Evolutionary conservation across 2,329 filamentous ascomycete species (phyloP), one percentile per base, ranked within the genome.

Genomic region (Thermomyces lanuginosus): DNA sequence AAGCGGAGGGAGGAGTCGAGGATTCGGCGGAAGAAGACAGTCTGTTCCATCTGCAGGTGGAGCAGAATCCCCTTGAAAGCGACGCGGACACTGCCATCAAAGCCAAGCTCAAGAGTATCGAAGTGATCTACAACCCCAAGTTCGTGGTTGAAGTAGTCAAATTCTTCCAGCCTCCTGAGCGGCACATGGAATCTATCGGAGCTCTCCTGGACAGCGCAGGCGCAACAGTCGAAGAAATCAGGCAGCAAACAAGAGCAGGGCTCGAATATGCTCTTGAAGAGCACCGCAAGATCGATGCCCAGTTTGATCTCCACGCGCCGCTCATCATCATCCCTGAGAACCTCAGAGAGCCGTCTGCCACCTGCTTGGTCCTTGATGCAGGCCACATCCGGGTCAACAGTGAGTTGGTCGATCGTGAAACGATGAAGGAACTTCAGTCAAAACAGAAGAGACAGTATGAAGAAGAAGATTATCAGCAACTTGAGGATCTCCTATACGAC

Each of bases 101-200:
- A 2, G 76, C 86, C 42, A 93, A 92, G 51, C 60, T 98, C 39
- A 93, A 91, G 51, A 89, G 84, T 22, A 75, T 98, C 39, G 91
- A 98, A 49, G 78, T 99, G 29, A 82, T 98, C 13, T 98, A 92
- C 68, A 99, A 98, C 42, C 89, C 91, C 1, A 80, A 76, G 37
- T 91, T 95, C 39, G 66, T 95, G 0, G 73, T 92, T 4, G 84
- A 89, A 25, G 72, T 95, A 20, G 81, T 76, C 28, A 82, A 83
- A 40, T 99, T 98, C 59, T 98, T 99, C 61, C 77, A 86, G 36
- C 89, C 89, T 1, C 91, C 89, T 0, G 84, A 93, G 49, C 69
- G 84, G 26, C 91, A 98, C 48, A 93, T 98, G 84, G 89, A 98
- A 47, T 98, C 89, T 6, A 93, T 99, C 40, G 78, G 74, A 8